Evolutionary conservation across 169 alveolate species (phyloP).

Genomic region (Eimeria praecox): DNA sequence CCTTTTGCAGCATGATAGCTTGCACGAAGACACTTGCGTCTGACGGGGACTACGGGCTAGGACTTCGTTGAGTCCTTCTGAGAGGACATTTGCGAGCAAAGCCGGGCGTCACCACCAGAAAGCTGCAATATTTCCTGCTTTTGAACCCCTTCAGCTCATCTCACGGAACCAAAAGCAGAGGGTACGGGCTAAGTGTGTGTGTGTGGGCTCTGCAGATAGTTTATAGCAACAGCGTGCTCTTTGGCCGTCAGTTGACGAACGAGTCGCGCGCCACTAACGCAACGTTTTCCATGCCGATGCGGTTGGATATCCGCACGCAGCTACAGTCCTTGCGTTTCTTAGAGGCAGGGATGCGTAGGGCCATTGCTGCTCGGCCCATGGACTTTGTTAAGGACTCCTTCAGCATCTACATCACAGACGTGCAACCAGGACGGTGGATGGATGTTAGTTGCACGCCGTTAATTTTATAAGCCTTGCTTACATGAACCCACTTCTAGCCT

Average conservation of each 20-base stretch:
- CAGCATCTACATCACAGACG: conserved; percentile 56
- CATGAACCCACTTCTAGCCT: neutral
- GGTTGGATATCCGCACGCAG: conserved; percentile 70
- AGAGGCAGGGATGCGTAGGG: conserved; percentile 74
- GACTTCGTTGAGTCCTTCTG: neutral
- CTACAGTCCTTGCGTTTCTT: conserved; percentile 35
- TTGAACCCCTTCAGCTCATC: neutral
- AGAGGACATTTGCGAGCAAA: neutral
- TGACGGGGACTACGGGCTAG: neutral
- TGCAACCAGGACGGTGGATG: conserved; percentile 80
- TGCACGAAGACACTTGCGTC: neutral
- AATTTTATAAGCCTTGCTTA: neutral
- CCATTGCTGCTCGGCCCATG: conserved; percentile 75
- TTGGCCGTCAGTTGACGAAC: conserved; percentile 64
- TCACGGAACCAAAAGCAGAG: neutral
- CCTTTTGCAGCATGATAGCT: neutral
- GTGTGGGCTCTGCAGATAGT: conserved; percentile 51
- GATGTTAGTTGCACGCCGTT: conserved; percentile 36
- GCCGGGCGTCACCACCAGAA: neutral
- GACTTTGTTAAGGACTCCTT: conserved; percentile 79
- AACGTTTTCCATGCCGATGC: conserved; percentile 57
- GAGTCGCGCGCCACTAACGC: conserved; percentile 77
- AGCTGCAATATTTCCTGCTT: neutral
- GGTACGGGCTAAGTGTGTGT: neutral
- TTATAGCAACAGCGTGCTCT: conserved; percentile 76